Base-by-base conservation (phyloP, 768 basidiomycete genomes). In the Botryobasidium botryosum region DNA sequence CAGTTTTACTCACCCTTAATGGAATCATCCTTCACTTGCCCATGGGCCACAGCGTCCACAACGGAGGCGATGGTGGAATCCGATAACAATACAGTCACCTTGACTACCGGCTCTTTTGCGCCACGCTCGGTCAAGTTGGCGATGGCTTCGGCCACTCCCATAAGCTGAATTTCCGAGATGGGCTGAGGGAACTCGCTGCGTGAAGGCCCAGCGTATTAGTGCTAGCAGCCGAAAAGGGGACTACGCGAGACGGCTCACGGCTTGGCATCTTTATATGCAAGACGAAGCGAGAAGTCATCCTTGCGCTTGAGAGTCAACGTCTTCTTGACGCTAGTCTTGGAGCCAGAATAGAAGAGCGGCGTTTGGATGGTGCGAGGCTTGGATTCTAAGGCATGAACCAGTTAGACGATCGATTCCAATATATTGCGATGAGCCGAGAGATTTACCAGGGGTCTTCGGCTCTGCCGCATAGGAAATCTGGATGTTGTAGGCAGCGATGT, bases 41-140 rank as follows among this genome's bases (percentile, higher is more conserved):
- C 86, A 47, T 72, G 76, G 4, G 77, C 75, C 33, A 88, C 56
- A 0, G 86, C 91, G 45, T 84, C 81, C 12, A 75, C 70, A 28
- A 87, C 75, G 2, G 78, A 75, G 4, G 86, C 66, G 54, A 96
- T 80, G 5, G 90, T 88, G 40, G 84, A 85, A 42, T 90, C 84
- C 31, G 84, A 84, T 32, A 96, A 66, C 23, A 73, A 64, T 41
- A 96, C 62, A 0, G 83, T 86, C 15, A 86, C 78, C 59, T 88
- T 90, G 54, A 97, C 69, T 12, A 88, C 74, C 2, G 88, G 83
- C 53, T 90, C 85, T 21, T 71, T 59, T 8, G 77, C 81, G 6
- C 83, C 84, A 1, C 74, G 71, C 38, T 81, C 79, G 12, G 88
- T 91, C 40, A 96, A 68, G 59, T 91, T 94, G 26, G 63, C 70